Evolutionary conservation across 164 flowering plant species (phyloP).

Genomic region (Magnolia changhungtana): DNA sequence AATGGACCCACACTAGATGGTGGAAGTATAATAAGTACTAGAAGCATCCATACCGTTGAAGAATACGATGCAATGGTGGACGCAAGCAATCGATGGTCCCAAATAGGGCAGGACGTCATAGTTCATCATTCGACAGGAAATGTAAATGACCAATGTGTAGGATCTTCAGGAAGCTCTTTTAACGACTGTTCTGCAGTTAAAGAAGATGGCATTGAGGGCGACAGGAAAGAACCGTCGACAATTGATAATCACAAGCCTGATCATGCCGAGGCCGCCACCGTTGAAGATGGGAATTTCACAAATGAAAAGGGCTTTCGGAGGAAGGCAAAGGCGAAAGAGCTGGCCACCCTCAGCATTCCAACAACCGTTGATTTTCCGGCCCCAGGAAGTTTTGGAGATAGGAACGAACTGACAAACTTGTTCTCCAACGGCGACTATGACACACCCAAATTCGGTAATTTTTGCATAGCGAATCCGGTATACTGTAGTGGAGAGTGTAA

Average conservation of each 20-base stretch:
- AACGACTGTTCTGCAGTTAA: too few species aligned
- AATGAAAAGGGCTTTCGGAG: slow-evolving; percentile 23
- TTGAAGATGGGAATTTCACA: not conserved
- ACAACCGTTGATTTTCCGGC: slow-evolving; percentile 24
- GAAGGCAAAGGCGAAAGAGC: slow-evolving; percentile 27
- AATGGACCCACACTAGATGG: too few species aligned
- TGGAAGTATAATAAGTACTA: slow-evolving; percentile 2
- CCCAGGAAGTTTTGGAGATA: slow-evolving; percentile 21
- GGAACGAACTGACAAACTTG: slow-evolving; percentile 17
- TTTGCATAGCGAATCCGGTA: not conserved
- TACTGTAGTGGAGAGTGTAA: slow-evolving; percentile 8
- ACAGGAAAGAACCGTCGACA: not conserved
- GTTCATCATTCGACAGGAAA: too few species aligned
- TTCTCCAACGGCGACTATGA: slow-evolving; percentile 23
- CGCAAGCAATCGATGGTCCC: not conserved
- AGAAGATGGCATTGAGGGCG: not conserved
- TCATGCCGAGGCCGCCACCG: not conserved
- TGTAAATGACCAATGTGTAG: not conserved
- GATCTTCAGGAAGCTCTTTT: not conserved
- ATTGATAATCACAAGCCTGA: not conserved
- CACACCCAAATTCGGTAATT: slow-evolving; percentile 39
- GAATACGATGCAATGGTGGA: slow-evolving; percentile 28
- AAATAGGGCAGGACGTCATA: not conserved
- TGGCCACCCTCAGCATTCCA: slow-evolving; percentile 27
- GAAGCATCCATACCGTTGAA: slow-evolving; percentile 23